Conservation (phyloP, 345 rosid species). For the Raphanus sativus region DNA sequence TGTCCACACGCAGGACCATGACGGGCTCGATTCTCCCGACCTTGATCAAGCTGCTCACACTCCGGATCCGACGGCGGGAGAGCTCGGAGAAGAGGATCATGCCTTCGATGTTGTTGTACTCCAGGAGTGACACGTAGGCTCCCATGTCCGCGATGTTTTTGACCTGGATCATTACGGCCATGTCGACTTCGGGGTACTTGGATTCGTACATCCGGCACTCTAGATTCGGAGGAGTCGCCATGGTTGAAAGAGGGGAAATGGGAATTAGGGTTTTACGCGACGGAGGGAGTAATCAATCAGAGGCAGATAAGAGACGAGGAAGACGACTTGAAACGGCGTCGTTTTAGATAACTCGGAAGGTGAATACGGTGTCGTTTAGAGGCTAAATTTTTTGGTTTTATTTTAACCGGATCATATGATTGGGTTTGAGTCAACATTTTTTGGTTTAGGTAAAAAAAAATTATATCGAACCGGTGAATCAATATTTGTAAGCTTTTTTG, state of each 20-base stretch:
- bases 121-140: slow-evolving; percentile 89
- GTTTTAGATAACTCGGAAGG: neutral
- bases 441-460: too few species aligned
- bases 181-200: slow-evolving; percentile 88
- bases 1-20: slow-evolving; percentile 96
- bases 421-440: too few species aligned
- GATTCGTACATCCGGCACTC: slow-evolving; percentile 98
- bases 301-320: slow-evolving; percentile 22
- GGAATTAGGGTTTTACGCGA: slow-evolving; percentile 27
- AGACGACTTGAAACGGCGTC: slow-evolving; percentile 1
- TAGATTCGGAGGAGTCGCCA: slow-evolving; percentile 77
- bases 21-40: slow-evolving; percentile 98
- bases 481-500: too few species aligned
- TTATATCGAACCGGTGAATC: too few species aligned
- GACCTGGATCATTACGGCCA: slow-evolving; percentile 99
- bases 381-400: too few species aligned
- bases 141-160: slow-evolving; percentile 98
- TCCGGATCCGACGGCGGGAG: slow-evolving; percentile 96
- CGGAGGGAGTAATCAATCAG: neutral
- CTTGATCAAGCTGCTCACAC: slow-evolving; percentile 90
- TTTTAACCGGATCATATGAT: too few species aligned
- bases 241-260: slow-evolving; percentile 28
- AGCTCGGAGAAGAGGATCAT: slow-evolving; percentile 99
- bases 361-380: too few species aligned
- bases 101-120: slow-evolving; percentile 97